A percentile compares a stretch with the other conserved stretches of the same genome.
Conservation (phyloP, 2,329 filamentous ascomycete genomes). For the Metarhizium album region DNA sequence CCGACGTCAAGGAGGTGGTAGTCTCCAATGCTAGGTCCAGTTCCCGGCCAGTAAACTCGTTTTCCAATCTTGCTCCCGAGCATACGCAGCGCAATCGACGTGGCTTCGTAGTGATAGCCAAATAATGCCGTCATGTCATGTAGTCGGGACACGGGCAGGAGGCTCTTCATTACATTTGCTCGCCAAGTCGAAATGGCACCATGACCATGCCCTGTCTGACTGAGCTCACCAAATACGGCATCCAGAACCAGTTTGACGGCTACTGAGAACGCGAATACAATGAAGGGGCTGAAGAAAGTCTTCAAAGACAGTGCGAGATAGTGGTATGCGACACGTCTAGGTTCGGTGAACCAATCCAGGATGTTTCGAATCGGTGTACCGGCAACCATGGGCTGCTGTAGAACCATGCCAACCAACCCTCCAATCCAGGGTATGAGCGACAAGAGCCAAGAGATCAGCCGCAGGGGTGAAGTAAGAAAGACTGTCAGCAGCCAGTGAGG, state of each 20-base stretch:
- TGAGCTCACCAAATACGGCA: constrained; percentile 25
- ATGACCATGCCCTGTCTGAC: constrained; percentile 10
- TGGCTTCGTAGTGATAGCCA: constrained; percentile 44
- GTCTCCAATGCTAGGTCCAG: constrained; percentile 40
- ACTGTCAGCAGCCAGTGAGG: constrained; percentile 34
- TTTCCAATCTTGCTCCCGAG: constrained; percentile 42
- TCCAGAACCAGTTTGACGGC: constrained; percentile 31
- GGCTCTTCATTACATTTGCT: constrained; percentile 29
- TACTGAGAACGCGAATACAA: constrained; percentile 32
- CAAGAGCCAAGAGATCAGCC: constrained; percentile 27
- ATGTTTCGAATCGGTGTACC: constrained; percentile 28
- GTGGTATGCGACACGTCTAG: constrained; percentile 36
- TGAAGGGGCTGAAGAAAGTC: constrained; percentile 28
- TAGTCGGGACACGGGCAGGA: constrained; percentile 33
- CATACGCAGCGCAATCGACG: constrained; percentile 37
- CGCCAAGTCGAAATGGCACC: constrained; percentile 32
- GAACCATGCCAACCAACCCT: constrained; percentile 34
- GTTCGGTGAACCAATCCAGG: constrained; percentile 37
- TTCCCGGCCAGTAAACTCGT: constrained; percentile 47
- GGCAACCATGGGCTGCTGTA: constrained; percentile 21
- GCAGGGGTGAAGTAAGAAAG: constrained; percentile 32
- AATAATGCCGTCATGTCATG: constrained; percentile 39
- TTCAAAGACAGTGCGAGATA: constrained; percentile 35
- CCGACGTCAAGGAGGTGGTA: constrained; percentile 45
- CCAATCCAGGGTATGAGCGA: constrained; percentile 34